Base-by-base conservation (phyloP, 805 yeast genomes). In the Zygoascus biomembranicola region DNA sequence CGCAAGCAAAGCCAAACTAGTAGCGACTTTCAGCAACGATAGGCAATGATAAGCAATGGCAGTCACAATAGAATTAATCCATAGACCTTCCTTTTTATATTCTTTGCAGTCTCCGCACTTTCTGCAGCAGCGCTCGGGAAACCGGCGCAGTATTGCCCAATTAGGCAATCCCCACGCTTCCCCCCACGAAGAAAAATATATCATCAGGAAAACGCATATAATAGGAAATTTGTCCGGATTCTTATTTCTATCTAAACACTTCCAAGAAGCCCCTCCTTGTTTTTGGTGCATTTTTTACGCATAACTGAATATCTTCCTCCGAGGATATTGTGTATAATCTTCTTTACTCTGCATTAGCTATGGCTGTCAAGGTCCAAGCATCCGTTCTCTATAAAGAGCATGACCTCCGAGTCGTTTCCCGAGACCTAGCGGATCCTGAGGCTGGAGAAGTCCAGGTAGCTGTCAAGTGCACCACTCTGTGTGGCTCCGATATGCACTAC, bases 401-500 rank as follows among this genome's bases (percentile, higher is more conserved):
- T 18, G 61, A 59, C 26, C 46, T 59, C 14, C 23, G 52, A 11
- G 37, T 59, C 20, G 55, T 51, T 39, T 32, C 55, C 16, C 44
- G 61, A 32, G 42, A 51, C 20, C 31, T 59, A 43, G 52, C 16
- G 11, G 55, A 42, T 19, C 60, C 60, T 8, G 52, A 31, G 8
- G n/a, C 54, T 14, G 54, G 47, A 5, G 58, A 57, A 39, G 59
- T 56, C 37, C 57, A 56, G 26, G 55, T 57, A 13, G 32, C 55
- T 47, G 54, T 53, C 16, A 50, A 48, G 28, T 50, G 52, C 50
- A 57, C 60, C 20, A 57, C 60, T 28, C 51, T 57, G 8, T 57
- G 60, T 49, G 96, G 96, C 4, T 83, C 90, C 1, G 95, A 87
- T 65, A 82, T 87, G 57, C 95, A 88, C 66, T 88, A 84, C 73